Percentiles rank a stretch among this genome's conserved stretches.
Conservation (phyloP, 495 filamentous ascomycete genomes). For the Sabuloglossum arenarium region DNA sequence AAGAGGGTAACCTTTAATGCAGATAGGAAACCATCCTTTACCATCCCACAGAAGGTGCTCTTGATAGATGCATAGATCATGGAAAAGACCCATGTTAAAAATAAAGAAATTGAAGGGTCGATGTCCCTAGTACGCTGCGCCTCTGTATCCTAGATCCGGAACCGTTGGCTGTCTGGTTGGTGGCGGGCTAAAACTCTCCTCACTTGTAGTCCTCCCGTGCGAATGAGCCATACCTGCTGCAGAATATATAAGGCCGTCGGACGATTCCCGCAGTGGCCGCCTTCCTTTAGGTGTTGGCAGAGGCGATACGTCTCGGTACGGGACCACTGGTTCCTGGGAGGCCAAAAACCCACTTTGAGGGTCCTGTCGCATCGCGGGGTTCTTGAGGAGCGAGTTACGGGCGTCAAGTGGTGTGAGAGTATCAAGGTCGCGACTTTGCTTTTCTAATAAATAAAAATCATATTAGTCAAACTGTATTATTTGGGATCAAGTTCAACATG, state of each 20-base stretch:
- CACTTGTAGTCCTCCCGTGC: background rate
- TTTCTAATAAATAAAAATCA: slow-evolving; percentile 30
- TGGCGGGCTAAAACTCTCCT: background rate
- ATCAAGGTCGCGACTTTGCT: slow-evolving; percentile 62
- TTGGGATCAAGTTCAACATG: background rate
- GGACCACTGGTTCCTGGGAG: background rate
- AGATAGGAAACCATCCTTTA: background rate
- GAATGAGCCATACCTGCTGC: background rate
- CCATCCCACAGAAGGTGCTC: background rate
- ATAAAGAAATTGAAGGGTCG: background rate
- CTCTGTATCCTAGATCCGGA: background rate
- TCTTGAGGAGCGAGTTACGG: slow-evolving; percentile 71
- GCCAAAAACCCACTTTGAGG: background rate
- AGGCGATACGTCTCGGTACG: background rate
- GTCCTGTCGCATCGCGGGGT: slow-evolving; percentile 4
- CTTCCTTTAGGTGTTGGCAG: background rate
- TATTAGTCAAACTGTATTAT: background rate
- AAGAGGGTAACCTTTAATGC: background rate
- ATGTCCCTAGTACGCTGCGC: background rate
- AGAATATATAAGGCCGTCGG: background rate
- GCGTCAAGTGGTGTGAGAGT: slow-evolving; percentile 77
- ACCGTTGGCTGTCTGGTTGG: background rate
- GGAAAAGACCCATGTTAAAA: background rate
- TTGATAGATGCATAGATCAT: background rate
- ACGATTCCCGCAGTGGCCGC: background rate